phyloP scores from a whole-genome alignment of 2,329 filamentous ascomycete species.

The Chaetomium strumarium region DNA sequence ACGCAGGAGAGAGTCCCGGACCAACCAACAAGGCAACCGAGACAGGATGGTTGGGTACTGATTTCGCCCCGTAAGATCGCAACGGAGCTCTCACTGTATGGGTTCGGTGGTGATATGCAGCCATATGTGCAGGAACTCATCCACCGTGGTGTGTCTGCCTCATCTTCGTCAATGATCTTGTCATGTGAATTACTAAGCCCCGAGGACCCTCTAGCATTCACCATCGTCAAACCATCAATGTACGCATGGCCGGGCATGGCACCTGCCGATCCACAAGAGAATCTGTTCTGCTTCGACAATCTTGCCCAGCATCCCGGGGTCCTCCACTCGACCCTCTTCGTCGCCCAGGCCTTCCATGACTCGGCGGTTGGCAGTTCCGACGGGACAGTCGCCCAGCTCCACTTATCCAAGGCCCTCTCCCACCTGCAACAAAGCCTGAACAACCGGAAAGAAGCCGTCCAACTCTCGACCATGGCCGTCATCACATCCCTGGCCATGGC shows the following conservation, averaged over 20 bases:
- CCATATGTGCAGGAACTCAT: neutral
- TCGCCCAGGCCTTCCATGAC: slow-evolving; percentile 25
- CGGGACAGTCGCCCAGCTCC: neutral
- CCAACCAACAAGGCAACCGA: too few species aligned
- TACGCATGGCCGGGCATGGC: slow-evolving; percentile 13
- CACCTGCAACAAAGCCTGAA: slow-evolving; percentile 20
- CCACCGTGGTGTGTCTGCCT: neutral
- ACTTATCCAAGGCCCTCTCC: slow-evolving; percentile 1
- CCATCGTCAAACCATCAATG: slow-evolving; percentile 21
- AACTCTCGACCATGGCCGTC: slow-evolving; percentile 21
- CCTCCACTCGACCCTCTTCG: slow-evolving; percentile 24
- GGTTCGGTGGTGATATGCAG: neutral
- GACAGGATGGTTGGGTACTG: neutral
- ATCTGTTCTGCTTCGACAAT: slow-evolving; percentile 22
- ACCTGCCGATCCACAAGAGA: neutral
- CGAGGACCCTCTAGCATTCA: slow-evolving; percentile 4
- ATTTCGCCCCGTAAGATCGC: slow-evolving; percentile 1
- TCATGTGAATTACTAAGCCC: too few species aligned
- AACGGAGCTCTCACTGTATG: neutral
- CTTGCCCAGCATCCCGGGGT: slow-evolving; percentile 21
- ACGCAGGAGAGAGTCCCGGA: too few species aligned
- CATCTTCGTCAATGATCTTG: neutral
- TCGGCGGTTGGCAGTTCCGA: neutral
- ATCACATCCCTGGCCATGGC: slow-evolving; percentile 23
- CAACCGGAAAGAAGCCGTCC: slow-evolving; percentile 13